Base-by-base conservation (phyloP, 345 rosid species). In the Lumnitzera racemosa region DNA sequence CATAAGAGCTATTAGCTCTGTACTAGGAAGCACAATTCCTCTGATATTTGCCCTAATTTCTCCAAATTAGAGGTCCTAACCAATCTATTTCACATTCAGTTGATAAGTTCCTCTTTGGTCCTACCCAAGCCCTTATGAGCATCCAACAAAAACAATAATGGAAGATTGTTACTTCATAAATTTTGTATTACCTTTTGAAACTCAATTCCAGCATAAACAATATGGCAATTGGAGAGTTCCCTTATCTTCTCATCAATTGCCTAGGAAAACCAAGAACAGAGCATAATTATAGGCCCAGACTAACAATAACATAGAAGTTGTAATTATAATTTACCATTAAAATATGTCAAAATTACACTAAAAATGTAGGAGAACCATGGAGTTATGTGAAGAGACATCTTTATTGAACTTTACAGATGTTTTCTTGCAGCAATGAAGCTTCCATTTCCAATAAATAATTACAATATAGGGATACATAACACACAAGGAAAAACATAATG, bases 161-260 rank as follows among this genome's bases (percentile, higher is more conserved):
- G 43, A 36, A 57, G 15, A 23, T 16, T 16, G 4, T 25, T 57
- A 16, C 27, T 43, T 41, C 1, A 41, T 16, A 57, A 57, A 57
- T 25, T 57, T 50, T 31, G 57, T 43, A 23, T 27, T 85, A 95
- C 98, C 99, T 85, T 88, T 77, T 72, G 91, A 69, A 88, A 90
- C 61, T 88, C 89, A 64, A 83, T 66, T 56, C 83, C 96, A 24
- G 71, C 63, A 58, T 95, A 82, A 64, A 95, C 84, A 64, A 72
- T 77, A 68, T 95, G 99, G 72, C 98, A 88, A 69, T 85, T 83
- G 16, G 98, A 90, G 62, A 95, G 87, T 76, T 90, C 96, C 78
- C 86, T 79, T 70, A 95, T 95, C 84, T 87, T 88, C 76, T 90
- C 96, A 80, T 87, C 94, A 63, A 95, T 88, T 59, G 96, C 99